These are phyloP conservation scores for Skeletonema menzelii DNA, from an alignment of 108 stramenopile species.

Conservation along the genomic window DNA sequence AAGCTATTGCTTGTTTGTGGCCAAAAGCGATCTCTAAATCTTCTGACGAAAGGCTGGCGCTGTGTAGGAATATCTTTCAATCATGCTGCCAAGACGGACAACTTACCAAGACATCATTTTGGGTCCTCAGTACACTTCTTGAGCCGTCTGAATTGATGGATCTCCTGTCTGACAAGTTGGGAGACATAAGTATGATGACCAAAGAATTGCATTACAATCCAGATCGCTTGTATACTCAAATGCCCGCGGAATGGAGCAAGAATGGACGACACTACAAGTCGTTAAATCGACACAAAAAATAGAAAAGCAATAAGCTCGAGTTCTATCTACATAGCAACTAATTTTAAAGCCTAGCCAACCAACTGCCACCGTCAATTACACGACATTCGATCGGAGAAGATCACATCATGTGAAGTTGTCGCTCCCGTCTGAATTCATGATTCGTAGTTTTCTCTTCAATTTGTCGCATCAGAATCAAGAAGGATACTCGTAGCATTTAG, in stretches of 20 bases:
- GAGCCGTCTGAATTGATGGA: constrained; percentile 4
- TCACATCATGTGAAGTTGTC: neutral
- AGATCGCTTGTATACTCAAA: constrained; percentile 16
- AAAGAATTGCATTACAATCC: constrained; percentile 17
- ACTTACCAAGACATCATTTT: constrained; percentile 33
- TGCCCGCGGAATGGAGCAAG: constrained; percentile 38
- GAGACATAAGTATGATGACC: neutral
- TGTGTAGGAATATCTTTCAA: constrained; percentile 30
- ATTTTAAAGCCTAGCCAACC: neutral
- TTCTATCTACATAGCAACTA: neutral
- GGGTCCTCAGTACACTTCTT: constrained; percentile 15
- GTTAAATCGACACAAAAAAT: constrained; percentile 25
- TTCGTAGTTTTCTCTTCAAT: neutral
- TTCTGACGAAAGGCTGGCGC: constrained; percentile 7
- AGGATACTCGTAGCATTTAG: neutral
- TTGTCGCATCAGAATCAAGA: neutral
- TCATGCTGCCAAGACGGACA: constrained; percentile 34
- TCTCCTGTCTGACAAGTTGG: constrained; percentile 13
- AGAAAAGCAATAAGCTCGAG: neutral
- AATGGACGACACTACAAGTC: constrained; percentile 23
- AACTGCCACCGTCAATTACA: neutral
- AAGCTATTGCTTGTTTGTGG: constrained; percentile 28
- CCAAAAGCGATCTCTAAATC: neutral
- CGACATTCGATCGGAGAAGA: neutral
- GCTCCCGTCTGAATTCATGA: neutral